Conservation (phyloP, 2,329 filamentous ascomycete species). For the Alternaria sp. region DNA sequence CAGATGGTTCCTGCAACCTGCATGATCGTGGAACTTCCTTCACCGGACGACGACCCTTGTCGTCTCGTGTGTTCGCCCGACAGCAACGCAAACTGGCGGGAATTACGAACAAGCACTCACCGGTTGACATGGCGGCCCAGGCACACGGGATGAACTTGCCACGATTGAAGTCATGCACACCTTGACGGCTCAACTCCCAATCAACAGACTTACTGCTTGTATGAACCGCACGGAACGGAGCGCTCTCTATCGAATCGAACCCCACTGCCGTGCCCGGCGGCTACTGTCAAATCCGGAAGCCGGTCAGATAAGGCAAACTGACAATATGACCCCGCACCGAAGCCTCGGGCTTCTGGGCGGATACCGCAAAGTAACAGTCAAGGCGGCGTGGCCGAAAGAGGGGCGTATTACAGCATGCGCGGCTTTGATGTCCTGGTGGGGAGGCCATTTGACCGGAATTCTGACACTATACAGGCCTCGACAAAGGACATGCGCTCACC, state of each 20-base stretch:
- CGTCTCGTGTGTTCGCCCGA: not conserved
- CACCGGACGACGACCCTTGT: constrained; percentile 17
- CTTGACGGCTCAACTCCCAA: constrained; percentile 5
- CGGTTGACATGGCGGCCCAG: constrained; percentile 6
- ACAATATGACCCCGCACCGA: constrained; percentile 8
- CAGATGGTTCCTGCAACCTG: constrained; percentile 3
- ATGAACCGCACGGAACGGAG: constrained; percentile 1
- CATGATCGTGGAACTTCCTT: constrained; percentile 9
- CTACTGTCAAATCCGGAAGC: not conserved
- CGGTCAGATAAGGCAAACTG: constrained; percentile 12
- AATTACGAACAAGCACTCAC: constrained; percentile 5
- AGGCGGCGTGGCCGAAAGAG: not conserved
- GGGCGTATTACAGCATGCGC: not conserved
- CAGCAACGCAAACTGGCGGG: not conserved
- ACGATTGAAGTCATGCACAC: constrained; percentile 13
- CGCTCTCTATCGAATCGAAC: not conserved
- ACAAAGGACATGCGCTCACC: not conserved
- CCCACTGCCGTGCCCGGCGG: not conserved
- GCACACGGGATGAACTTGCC: not conserved
- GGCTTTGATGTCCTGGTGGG: not conserved
- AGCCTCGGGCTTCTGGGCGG: not conserved
- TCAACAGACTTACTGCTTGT: not conserved
- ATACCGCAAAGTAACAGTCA: not conserved
- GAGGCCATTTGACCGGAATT: not conserved
- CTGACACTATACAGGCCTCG: not conserved